Evolutionary conservation across 345 rosid species (phyloP), one percentile per base, ranked within the genome.

Genomic region (Iberis pinnata): DNA sequence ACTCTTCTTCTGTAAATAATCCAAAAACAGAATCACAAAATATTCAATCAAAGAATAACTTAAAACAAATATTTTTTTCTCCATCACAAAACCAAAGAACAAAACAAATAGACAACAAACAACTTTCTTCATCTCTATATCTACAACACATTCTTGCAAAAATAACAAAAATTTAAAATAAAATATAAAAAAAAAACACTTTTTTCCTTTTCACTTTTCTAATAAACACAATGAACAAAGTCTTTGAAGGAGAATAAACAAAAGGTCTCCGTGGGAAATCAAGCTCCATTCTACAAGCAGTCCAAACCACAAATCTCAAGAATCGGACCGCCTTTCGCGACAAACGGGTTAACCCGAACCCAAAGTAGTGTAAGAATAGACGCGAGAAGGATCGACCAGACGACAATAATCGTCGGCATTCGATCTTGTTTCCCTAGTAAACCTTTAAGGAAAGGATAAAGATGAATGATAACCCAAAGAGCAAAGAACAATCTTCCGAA

Each of bases 391-490:
- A 90, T 90, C 4, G 98, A 90, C 98, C 98, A 90, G 18, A 90
- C 98, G 56, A 88, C 25, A 15, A 90, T 78, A 57, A 90, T 90
- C 36, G 98, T 90, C 0, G 98, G 98, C 92, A 83, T 88, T 15
- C 95, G 64, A 43, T 90, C 98, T 77, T 90, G 98, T 52, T 81
- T 88, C 65, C 96, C 98, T 0, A 90, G 95, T 58, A 88, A 72
- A 35, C 98, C 98, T 73, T 90, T 90, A 71, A 90, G 95, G 96
- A 90, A 90, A 1, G 98, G 98, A 69, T 90, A 90, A 18, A 90
- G 83, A 53, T 90, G 98, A 51, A 90, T 19, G 44, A 90, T 84
- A 60, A 90, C 98, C 98, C 98, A 90, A 39, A 87, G 69, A 29
- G 98, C 82, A 6, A 90, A 90, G 65, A 90, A 87, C 40, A 90